Evolutionary conservation across 768 basidiomycete genomes (phyloP), one percentile per base, ranked within the genome.

Genomic region (Clitopilus hobsonii): DNA sequence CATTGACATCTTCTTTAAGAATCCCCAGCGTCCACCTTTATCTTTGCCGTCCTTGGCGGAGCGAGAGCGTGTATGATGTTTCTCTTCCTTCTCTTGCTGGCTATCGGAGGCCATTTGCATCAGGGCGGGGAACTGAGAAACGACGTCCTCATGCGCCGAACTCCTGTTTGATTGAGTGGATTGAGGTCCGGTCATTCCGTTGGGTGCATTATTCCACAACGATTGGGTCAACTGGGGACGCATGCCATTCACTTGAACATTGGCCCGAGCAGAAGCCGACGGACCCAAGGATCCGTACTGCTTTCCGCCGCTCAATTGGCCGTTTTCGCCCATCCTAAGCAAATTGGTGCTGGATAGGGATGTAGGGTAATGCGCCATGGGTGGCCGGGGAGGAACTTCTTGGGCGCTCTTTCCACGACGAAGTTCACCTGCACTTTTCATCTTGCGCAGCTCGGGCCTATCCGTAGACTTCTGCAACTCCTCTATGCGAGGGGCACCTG

Each of bases 1-100:
- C 92, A 95, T 96, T 5, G 94, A 96, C 94, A 98, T 97, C 74
- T 98, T 98, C 74, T 94, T 93, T 56, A 98, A 74, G 74, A 98
- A 96, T 3, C 94, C 94, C 94, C 95, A 96, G 54, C 91, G 86
- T 52, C 86, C 85, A 32, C 74, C 73, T 68, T 89, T 88, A 61
- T 86, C 83, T 61, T 82, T 82, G 38, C 67, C 70, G 26, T 75
- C 74, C 54, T 69, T 70, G 22, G 56, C 14, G 48, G 63, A 58
- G 49, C 65, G 64, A n/a, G 58, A 50, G 13, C 66, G 64, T 18
- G 54, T 53, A 8, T 60, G 49, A 38, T 57, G 36, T 53, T 65
- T 65, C 26, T 60, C 64, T 25, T 65, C 65, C 18, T 56, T 54
- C 50, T 60, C 55, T 11, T 61, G 60, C 27, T 63, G 52, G 11